Evolutionary conservation across 805 yeast genomes (phyloP).

Genomic region (Starmera caribaea): DNA sequence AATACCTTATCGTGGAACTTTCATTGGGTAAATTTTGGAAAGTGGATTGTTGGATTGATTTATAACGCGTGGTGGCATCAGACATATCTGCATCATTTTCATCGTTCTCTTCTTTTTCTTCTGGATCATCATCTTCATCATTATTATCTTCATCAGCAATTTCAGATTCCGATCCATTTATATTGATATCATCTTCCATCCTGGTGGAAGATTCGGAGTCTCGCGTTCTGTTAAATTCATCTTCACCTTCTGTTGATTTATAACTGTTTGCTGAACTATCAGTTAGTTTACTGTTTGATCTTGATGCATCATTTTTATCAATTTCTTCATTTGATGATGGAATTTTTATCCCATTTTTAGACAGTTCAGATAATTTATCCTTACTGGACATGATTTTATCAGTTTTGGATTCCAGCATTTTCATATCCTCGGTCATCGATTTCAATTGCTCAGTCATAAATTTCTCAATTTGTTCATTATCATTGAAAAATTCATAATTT

Average conservation of each 20-base stretch:
- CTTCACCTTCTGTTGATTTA: too few species aligned
- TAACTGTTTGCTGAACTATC: too few species aligned
- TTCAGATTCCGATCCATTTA: too few species aligned
- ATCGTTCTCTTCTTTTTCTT: not conserved
- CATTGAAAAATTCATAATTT: conserved; percentile 4
- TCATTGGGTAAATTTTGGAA: not conserved
- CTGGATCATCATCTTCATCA: conserved; percentile 1
- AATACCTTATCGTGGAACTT: not conserved
- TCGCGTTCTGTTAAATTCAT: too few species aligned
- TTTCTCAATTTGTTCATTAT: not conserved
- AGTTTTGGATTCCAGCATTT: not conserved
- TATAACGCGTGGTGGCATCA: not conserved
- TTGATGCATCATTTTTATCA: conserved; percentile 1
- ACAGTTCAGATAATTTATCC: too few species aligned
- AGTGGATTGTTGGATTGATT: not conserved
- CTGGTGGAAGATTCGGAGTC: too few species aligned
- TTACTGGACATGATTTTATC: not conserved
- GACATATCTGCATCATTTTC: not conserved
- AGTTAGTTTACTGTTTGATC: too few species aligned
- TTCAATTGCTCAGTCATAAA: not conserved
- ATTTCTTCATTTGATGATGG: conserved; percentile 8
- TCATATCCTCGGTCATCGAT: conserved; percentile 1
- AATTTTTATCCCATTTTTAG: too few species aligned
- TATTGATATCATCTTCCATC: too few species aligned
- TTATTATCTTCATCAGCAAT: conserved; percentile 6